These are phyloP conservation scores for Ustilago trichophora DNA, from an alignment of 1,284 basidiomycete species.

Conservation along the genomic window DNA sequence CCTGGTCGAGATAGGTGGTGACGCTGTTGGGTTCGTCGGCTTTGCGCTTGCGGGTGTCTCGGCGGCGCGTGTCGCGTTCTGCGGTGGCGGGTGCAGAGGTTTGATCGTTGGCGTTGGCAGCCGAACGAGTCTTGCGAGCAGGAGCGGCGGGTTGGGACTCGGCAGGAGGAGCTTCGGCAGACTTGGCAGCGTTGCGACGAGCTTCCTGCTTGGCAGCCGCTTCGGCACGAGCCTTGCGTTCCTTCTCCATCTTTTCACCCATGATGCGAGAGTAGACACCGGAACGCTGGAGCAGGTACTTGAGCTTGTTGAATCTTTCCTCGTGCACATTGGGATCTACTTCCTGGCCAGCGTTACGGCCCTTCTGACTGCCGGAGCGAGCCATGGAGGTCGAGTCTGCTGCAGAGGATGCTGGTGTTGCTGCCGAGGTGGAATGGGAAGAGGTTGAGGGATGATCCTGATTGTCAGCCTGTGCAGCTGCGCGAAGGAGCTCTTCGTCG, in stretches of 20 bases:
- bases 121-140: slow-evolving; percentile 32
- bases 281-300: slow-evolving; percentile 58
- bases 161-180: slow-evolving; percentile 2
- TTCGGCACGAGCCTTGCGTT: slow-evolving; percentile 38
- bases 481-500: slow-evolving; percentile 71
- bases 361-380: slow-evolving; percentile 8
- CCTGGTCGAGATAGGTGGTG: slow-evolving; percentile 48
- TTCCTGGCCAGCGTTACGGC: slow-evolving; percentile 20
- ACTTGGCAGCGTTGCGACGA: slow-evolving; percentile 19
- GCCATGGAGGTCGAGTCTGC: slow-evolving; percentile 30
- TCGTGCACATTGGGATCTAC: slow-evolving; percentile 41
- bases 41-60: slow-evolving; percentile 38
- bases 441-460: slow-evolving; percentile 10
- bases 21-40: slow-evolving; percentile 38
- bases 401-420: slow-evolving; percentile 11
- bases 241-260: slow-evolving; percentile 62
- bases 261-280: slow-evolving; percentile 63
- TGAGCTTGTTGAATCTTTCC: slow-evolving; percentile 57
- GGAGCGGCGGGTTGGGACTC: slow-evolving; percentile 24
- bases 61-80: slow-evolving; percentile 17
- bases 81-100: slow-evolving; percentile 9
- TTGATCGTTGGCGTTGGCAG: slow-evolving; percentile 15
- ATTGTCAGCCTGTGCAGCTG: slow-evolving; percentile 37
- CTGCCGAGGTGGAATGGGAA: slow-evolving; percentile 2
- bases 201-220: slow-evolving; percentile 31